Conservation (phyloP, 257 asterid genomes). For the Fraxinus quadrangulata region DNA sequence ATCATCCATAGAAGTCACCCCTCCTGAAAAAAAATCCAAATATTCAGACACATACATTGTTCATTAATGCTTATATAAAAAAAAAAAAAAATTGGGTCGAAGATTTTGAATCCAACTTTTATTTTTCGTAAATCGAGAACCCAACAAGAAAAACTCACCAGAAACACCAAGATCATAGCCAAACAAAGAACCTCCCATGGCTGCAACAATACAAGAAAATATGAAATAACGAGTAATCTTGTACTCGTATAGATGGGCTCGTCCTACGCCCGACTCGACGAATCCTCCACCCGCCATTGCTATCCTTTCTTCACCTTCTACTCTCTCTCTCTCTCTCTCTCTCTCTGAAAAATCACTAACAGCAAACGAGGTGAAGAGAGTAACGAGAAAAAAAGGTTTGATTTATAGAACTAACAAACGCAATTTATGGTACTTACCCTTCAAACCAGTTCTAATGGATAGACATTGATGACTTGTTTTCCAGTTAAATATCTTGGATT, state of each 20-base stretch:
- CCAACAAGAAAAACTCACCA: constrained; percentile 34
- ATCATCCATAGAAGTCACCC: constrained; percentile 85
- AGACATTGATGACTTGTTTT: neutral
- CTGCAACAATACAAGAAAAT: constrained; percentile 58
- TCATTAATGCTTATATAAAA: neutral
- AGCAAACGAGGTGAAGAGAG: neutral
- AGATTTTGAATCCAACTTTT: too few relatives aligned
- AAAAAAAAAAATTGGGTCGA: too few relatives aligned
- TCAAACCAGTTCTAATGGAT: neutral
- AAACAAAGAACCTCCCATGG: constrained; percentile 68
- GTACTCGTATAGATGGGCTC: constrained; percentile 56
- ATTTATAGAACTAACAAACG: neutral
- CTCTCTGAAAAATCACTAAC: neutral
- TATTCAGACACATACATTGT: neutral
- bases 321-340: neutral
- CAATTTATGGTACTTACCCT: neutral
- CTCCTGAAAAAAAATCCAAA: constrained; percentile 46
- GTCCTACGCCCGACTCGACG: constrained; percentile 31
- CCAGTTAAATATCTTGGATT: neutral
- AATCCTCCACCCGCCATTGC: constrained; percentile 71
- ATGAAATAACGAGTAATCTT: constrained; percentile 53
- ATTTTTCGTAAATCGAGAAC: too few relatives aligned
- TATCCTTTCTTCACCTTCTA: neutral
- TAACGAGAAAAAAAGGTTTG: neutral
- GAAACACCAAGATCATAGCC: constrained; percentile 81